Base-by-base conservation (phyloP, 257 asterid genomes). In the Plantago major region DNA sequence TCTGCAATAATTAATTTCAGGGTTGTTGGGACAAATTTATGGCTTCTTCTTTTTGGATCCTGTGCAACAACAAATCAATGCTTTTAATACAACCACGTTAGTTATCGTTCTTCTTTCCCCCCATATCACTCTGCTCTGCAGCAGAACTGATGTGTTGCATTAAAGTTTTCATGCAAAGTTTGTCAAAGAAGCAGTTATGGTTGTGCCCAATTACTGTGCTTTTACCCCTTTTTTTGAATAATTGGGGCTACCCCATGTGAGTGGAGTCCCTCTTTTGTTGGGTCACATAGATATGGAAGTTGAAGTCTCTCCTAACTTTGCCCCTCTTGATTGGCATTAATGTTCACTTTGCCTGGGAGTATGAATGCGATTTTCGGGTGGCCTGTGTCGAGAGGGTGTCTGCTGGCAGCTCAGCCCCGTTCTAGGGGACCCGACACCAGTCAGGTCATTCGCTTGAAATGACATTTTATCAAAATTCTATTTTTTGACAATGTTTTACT, bases 231-330 rank as follows among this genome's bases (percentile, higher is more conserved):
- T 63, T 46, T 70, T 42, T 60, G 37, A 66, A 62, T 60, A 43
- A 69, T 69, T 37, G 46, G 45, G 14, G 17, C 61, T 26, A 69
- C 58, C 66, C 78, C 80, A 71, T 73, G 80, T 68, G 82, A 73
- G 64, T 49, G 62, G 60, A 54, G 57, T 59, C 67, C 71, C 63
- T 65, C 55, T 48, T 56, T 10, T 30, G 48, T 16, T 42, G 64
- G 53, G 50, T 43, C 52, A 52, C 49, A 46, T 65, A 53, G 33
- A 9, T 38, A 33, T 33, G 55, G 6, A 15, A 26, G 13, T 19
- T 10, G 6, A 15, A 26, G 13, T 19, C 15, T 19, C 61, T 42
- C 19, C 42, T 16, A 58, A 50, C 44, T 33, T 28, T 33, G 40
- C 40, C 40, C 40, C 40, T 33, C 40, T 33, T 33, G 40, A 7